Conservation (phyloP, 345 rosid species). For the Atalantia buxifolia region DNA sequence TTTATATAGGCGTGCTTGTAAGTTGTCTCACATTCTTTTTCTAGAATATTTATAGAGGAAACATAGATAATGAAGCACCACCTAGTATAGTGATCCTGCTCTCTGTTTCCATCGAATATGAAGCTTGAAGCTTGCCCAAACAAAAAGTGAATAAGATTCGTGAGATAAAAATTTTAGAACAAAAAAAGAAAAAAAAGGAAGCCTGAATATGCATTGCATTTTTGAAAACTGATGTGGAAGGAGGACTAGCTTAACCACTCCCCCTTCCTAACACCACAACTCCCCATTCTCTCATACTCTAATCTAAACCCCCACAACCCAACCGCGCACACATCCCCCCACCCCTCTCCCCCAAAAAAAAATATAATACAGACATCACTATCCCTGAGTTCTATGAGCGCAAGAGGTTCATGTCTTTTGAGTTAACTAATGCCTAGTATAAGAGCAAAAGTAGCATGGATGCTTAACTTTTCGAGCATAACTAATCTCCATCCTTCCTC, state of each 20-base stretch:
- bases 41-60: background rate
- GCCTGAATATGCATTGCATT: background rate
- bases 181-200: background rate
- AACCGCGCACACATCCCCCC: too few relatives aligned
- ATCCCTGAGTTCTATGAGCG: background rate
- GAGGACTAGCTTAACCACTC: slow-evolving; percentile 7
- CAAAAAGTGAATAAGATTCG: background rate
- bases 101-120: background rate
- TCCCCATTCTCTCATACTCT: background rate
- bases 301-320: too few relatives aligned
- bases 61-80: background rate
- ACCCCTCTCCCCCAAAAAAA: too few relatives aligned
- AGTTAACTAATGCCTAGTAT: slow-evolving; percentile 1
- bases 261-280: background rate
- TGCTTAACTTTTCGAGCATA: slow-evolving; percentile 8
- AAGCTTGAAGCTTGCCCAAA: background rate
- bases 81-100: background rate
- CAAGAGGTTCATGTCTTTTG: background rate
- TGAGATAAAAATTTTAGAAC: background rate
- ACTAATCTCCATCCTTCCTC: slow-evolving; percentile 51
- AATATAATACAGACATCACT: background rate
- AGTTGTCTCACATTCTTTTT: background rate
- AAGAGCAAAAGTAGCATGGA: background rate
- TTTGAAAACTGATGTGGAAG: background rate
- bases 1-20: background rate